phyloP scores from a whole-genome alignment of 371 early-diverging fungal species.

The Zopfochytrium polystomum region DNA sequence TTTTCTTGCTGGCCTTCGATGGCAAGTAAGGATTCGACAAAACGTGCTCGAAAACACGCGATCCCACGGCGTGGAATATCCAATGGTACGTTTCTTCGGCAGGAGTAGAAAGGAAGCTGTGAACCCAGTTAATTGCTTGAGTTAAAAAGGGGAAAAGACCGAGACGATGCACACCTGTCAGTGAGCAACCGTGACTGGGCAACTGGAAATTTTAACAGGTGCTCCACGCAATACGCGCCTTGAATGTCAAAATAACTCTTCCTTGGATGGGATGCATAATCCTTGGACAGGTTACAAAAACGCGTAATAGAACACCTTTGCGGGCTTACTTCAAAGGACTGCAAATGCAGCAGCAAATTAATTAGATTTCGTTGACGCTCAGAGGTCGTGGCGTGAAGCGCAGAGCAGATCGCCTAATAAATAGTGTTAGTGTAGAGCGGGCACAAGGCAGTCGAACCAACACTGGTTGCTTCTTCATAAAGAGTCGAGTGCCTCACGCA shows the following conservation, averaged over 20 bases:
- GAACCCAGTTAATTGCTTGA: not conserved
- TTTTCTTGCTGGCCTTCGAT: constrained; percentile 62
- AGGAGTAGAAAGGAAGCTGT: constrained; percentile 43
- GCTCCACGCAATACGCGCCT: constrained; percentile 70
- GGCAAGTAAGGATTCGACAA: constrained; percentile 56
- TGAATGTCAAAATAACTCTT: constrained; percentile 31
- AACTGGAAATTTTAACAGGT: constrained; percentile 62
- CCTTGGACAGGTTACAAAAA: constrained; percentile 1
- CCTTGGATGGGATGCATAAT: not conserved
- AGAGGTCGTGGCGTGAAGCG: constrained; percentile 53
- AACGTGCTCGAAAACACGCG: constrained; percentile 71
- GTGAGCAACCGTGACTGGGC: constrained; percentile 37
- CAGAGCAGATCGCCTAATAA: constrained; percentile 24
- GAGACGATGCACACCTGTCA: constrained; percentile 18
- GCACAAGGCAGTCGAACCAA: not conserved
- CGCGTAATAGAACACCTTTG: not conserved
- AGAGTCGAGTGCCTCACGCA: constrained; percentile 57
- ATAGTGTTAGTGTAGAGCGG: constrained; percentile 4
- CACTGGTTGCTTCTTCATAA: constrained; percentile 48
- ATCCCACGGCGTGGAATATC: constrained; percentile 67
- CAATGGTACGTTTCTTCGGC: constrained; percentile 49
- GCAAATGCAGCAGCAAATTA: constrained; percentile 23
- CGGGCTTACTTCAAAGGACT: constrained; percentile 7
- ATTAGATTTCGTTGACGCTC: constrained; percentile 46
- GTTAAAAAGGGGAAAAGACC: not conserved